Base-by-base conservation (phyloP, 441 rosid genomes). In the Eruca vesicaria region DNA sequence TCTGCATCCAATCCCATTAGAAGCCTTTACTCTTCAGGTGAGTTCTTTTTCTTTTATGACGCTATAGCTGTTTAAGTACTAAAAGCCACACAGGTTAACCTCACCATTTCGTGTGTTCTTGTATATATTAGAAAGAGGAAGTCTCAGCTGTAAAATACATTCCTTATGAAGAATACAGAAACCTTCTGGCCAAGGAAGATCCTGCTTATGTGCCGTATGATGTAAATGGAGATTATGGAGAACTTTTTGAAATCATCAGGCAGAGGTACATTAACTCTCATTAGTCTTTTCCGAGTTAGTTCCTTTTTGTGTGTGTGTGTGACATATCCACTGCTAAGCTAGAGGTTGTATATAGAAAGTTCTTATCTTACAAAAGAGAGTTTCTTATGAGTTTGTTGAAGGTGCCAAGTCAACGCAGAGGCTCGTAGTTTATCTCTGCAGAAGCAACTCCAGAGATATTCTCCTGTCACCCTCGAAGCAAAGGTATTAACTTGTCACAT, bases 91-190 rank as follows among this genome's bases (percentile, higher is more conserved):
- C 2, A 56, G 69, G 12, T 69, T 28, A n/a, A 48, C 58, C 67
- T 68, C 21, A 68, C 43, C 61, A 64, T 77, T 38, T 56, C n/a
- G 18, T 0, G 52, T 70, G 11, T 63, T 68, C 32, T 57, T 59
- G 43, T 80, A n/a, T 81, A 45, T 79, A 19, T 19, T 64, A 95
- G 98, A 85, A 86, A 82, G 80, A 89, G 35, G 99, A 93, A 84
- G 99, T 93, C 75, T 90, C 99, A 73, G 95, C 90, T 71, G 97
- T 93, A 36, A 93, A 91, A 71, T 93, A 95, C 81, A 69, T 91
- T 60, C 78, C 84, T 63, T 83, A 73, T 67, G 86, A 80, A 72
- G 93, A 93, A 53, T 93, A 95, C 62, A 84, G 75, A 82, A 83
- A 79, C 71, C 66, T 82, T 14, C 91, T 95, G 72, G 88, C 85